These are phyloP conservation scores for Helichrysum umbraculigerum DNA, from an alignment of 129 eudicot species.

Conservation along the genomic window DNA sequence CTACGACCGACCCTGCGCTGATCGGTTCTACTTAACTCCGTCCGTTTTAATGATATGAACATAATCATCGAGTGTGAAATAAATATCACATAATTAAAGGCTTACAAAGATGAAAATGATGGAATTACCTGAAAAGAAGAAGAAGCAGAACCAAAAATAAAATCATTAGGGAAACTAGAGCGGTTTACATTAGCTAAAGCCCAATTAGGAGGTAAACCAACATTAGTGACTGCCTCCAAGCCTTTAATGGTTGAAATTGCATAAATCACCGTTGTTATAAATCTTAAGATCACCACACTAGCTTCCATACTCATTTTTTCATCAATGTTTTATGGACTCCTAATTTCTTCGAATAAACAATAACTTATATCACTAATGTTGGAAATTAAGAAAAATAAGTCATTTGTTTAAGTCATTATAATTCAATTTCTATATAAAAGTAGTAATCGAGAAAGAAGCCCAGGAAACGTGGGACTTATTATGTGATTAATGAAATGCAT, in stretches of 20 bases:
- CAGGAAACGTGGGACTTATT: constrained; percentile 31
- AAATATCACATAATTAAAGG: not conserved
- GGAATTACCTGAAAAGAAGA: constrained; percentile 57
- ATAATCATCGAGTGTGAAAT: no score
- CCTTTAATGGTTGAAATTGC: constrained; percentile 21
- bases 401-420: not conserved
- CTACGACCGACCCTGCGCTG: no score
- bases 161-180: constrained; percentile 50
- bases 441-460: constrained; percentile 5
- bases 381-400: not conserved
- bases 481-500: constrained; percentile 32
- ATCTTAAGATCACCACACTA: constrained; percentile 12
- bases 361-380: not conserved
- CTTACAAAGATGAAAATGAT: not conserved
- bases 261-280: constrained; percentile 19
- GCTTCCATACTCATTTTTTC: constrained; percentile 27
- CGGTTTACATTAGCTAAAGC: constrained; percentile 42
- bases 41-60: no score
- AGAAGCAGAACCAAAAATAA: constrained; percentile 51
- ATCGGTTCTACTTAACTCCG: not conserved
- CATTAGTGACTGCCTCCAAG: constrained; percentile 28
- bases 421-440: not conserved
- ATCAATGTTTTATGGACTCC: not conserved
- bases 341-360: not conserved
- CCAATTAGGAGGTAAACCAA: constrained; percentile 41